Percentiles rank a stretch among this genome's conserved stretches.
Conservation (phyloP, 2,329 filamentous ascomycete species). For the Phialophora chinensis region DNA sequence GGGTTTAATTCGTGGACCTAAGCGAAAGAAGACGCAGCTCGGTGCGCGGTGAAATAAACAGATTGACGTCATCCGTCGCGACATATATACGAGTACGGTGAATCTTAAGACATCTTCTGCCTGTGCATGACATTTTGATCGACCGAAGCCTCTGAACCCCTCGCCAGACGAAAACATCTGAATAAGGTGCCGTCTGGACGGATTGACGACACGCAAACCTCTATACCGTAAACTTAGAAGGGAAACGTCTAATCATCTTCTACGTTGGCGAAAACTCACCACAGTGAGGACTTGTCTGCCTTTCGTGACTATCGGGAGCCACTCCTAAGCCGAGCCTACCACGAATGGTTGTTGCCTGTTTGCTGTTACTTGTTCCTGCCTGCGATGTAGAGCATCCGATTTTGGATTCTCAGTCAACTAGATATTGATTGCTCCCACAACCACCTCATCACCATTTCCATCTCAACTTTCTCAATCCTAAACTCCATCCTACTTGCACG, state of each 20-base stretch:
- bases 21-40: neutral
- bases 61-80: neutral
- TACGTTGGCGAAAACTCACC: neutral
- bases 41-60: neutral
- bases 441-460: neutral
- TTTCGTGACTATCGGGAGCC: neutral
- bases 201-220: neutral
- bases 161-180: neutral
- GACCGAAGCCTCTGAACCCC: neutral
- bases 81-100: no score
- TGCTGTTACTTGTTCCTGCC: neutral
- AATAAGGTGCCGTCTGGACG: neutral
- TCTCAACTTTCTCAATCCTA: neutral
- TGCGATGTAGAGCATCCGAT: neutral
- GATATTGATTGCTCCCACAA: neutral
- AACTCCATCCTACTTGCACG: neutral
- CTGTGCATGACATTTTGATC: no score
- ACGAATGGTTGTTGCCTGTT: constrained; percentile 12
- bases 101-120: no score
- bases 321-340: neutral
- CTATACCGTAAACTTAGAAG: neutral
- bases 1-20: neutral
- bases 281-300: neutral
- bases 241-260: neutral
- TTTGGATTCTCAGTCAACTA: neutral